Percentiles rank a stretch among this genome's conserved stretches.
Conservation (phyloP, 192 early-diverging fungal genomes). For the Backusella liffmaniae region DNA sequence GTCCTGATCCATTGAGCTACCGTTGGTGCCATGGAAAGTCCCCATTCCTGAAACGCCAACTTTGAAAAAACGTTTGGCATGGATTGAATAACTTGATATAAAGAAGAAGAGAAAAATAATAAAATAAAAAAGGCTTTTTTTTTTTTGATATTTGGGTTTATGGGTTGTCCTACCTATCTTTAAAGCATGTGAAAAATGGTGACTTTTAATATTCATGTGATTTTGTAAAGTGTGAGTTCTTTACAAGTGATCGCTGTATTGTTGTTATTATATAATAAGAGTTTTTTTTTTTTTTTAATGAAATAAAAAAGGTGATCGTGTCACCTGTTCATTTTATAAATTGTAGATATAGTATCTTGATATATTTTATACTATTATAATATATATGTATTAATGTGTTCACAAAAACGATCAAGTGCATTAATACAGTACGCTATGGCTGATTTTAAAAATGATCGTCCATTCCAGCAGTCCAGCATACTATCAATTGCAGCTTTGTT, state of each 20-base stretch:
- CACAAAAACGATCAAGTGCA: not conserved
- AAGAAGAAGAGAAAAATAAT: not conserved
- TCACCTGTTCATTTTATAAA: too few species aligned
- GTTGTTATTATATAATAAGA: too few species aligned
- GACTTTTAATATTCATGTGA: not conserved
- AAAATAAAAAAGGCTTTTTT: not conserved
- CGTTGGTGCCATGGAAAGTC: not conserved
- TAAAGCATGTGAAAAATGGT: conserved; percentile 10
- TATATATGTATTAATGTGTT: too few species aligned
- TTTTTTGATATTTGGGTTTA: conserved; percentile 2
- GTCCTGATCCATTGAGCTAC: not conserved
- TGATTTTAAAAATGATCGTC: not conserved
- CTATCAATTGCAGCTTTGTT: not conserved
- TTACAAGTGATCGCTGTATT: not conserved
- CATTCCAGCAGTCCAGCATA: not conserved
- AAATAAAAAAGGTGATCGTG: too few species aligned
- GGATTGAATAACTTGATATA: not conserved
- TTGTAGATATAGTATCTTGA: too few species aligned
- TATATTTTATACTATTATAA: too few species aligned
- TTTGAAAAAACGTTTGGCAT: conserved; percentile 20
- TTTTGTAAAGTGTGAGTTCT: not conserved
- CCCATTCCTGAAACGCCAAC: conserved; percentile 4
- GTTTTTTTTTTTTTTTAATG: too few species aligned
- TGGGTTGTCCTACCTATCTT: conserved; percentile 1
- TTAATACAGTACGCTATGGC: not conserved